Evolutionary conservation across 2,329 filamentous ascomycete species (phyloP).

Genomic region (Elsinoe necatrix): DNA sequence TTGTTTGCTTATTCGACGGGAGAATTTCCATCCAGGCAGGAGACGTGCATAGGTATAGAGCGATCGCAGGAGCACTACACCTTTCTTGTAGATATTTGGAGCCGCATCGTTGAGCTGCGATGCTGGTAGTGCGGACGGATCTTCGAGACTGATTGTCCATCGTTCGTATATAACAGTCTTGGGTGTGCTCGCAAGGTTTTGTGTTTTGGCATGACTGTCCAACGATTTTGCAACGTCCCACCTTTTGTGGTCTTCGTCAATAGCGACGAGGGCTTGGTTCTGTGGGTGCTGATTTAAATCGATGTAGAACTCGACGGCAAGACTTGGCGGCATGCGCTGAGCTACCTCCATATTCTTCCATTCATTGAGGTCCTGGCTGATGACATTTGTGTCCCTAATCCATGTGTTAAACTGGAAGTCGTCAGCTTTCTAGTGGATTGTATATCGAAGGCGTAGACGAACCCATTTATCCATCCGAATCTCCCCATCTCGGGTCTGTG

Average conservation of each 20-base stretch:
- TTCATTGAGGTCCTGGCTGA: slow-evolving; percentile 66
- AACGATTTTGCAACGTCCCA: slow-evolving; percentile 88
- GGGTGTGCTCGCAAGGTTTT: slow-evolving; percentile 43
- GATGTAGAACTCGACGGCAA: slow-evolving; percentile 68
- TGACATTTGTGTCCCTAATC: slow-evolving; percentile 83
- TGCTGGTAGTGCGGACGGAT: slow-evolving; percentile 46
- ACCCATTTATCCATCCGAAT: slow-evolving; percentile 82
- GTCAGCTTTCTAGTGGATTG: slow-evolving; percentile 7
- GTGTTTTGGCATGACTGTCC: slow-evolving; percentile 33
- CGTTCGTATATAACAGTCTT: slow-evolving; percentile 80
- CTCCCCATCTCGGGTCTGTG: slow-evolving; percentile 48
- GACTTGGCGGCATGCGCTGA: slow-evolving; percentile 66
- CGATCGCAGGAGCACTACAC: slow-evolving; percentile 86
- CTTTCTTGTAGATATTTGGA: slow-evolving; percentile 93
- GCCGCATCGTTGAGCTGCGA: slow-evolving; percentile 52
- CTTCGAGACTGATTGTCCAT: slow-evolving; percentile 78
- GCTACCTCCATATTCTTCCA: slow-evolving; percentile 77
- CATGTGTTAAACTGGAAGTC: slow-evolving; percentile 80
- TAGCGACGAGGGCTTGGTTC: slow-evolving; percentile 76
- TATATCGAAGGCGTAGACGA: slow-evolving; percentile 22
- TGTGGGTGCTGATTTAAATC: slow-evolving; percentile 70
- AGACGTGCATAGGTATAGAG: slow-evolving; percentile 75
- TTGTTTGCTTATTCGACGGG: slow-evolving; percentile 63
- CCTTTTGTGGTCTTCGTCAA: slow-evolving; percentile 82
- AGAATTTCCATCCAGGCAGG: slow-evolving; percentile 78